Percentiles rank a stretch among this genome's conserved stretches.
These are phyloP conservation scores for Puccinia triticina DNA, from an alignment of 1,284 basidiomycete genomes.

Conservation along the genomic window DNA sequence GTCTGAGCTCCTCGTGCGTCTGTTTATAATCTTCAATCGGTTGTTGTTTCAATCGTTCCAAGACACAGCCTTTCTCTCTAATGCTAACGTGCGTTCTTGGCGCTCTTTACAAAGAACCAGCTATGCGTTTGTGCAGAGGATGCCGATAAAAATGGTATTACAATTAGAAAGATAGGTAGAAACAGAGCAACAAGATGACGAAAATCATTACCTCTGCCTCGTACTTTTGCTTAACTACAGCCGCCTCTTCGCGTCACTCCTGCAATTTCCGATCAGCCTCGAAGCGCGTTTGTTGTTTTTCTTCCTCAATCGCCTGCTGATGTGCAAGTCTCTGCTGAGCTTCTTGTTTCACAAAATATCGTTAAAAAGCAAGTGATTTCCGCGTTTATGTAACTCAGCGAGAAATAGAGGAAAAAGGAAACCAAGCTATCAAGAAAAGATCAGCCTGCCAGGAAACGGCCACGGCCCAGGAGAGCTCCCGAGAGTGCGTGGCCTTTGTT, in stretches of 20 bases:
- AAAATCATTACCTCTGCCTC: conserved; percentile 15
- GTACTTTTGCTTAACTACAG: conserved; percentile 28
- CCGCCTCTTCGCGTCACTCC: conserved; percentile 35
- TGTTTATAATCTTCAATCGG: conserved; percentile 39
- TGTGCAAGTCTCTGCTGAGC: conserved; percentile 34
- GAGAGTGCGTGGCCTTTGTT: no score
- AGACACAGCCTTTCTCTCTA: conserved; percentile 30
- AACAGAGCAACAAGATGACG: no score
- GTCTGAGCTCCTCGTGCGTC: conserved; percentile 33
- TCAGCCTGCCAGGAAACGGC: no score
- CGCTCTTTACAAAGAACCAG: conserved; percentile 41
- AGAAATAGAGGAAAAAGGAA: not conserved
- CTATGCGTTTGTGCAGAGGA: conserved; percentile 1
- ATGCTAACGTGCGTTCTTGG: conserved; percentile 28
- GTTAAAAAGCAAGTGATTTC: not conserved
- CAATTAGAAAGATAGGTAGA: not conserved
- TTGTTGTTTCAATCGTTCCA: conserved; percentile 35
- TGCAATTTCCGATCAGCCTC: conserved; percentile 40
- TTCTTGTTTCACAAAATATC: conserved; percentile 16
- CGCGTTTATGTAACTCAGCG: not conserved
- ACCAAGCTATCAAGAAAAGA: no score
- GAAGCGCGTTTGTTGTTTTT: conserved; percentile 30
- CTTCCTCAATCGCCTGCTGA: conserved; percentile 44
- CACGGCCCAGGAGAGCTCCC: no score
- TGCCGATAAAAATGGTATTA: not conserved